Percentiles rank a stretch among this genome's conserved stretches.
Conservation (phyloP, 2,329 filamentous ascomycete species). For the Pezicula neosporulosa region DNA sequence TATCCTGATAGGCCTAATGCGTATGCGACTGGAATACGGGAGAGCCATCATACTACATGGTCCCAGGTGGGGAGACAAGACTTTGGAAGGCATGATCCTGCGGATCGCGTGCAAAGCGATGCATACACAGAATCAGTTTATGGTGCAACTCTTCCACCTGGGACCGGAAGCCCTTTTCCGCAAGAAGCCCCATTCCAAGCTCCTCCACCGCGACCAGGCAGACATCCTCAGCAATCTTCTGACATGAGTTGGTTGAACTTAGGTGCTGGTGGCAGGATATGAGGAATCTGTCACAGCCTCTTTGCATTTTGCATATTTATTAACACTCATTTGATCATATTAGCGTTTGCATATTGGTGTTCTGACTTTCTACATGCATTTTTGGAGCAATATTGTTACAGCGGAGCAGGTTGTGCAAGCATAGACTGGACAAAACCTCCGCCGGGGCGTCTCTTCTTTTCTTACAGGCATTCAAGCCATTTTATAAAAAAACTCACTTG, state of each 20-base stretch:
- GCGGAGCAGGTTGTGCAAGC: neutral
- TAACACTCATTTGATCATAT: slow-evolving; percentile 1
- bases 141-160: slow-evolving; percentile 36
- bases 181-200: slow-evolving; percentile 13
- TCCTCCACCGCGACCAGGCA: slow-evolving; percentile 10
- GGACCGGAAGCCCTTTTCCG: slow-evolving; percentile 19
- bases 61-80: slow-evolving; percentile 21
- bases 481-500: too few relatives aligned
- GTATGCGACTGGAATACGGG: slow-evolving; percentile 64
- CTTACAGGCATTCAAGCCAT: neutral
- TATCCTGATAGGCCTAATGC: slow-evolving; percentile 34
- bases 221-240: slow-evolving; percentile 32
- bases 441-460: neutral
- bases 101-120: slow-evolving; percentile 48
- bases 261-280: slow-evolving; percentile 33
- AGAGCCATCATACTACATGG: slow-evolving; percentile 39
- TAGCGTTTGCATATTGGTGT: slow-evolving; percentile 1
- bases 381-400: neutral
- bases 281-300: slow-evolving; percentile 6
- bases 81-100: slow-evolving; percentile 37
- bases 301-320: slow-evolving; percentile 4
- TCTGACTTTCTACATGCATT: neutral
- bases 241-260: slow-evolving; percentile 84
- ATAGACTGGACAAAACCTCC: neutral
- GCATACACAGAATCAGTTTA: slow-evolving; percentile 46